These are phyloP conservation scores for Schrenkiella parvula DNA, from an alignment of 345 rosid genomes.

Conservation along the genomic window DNA sequence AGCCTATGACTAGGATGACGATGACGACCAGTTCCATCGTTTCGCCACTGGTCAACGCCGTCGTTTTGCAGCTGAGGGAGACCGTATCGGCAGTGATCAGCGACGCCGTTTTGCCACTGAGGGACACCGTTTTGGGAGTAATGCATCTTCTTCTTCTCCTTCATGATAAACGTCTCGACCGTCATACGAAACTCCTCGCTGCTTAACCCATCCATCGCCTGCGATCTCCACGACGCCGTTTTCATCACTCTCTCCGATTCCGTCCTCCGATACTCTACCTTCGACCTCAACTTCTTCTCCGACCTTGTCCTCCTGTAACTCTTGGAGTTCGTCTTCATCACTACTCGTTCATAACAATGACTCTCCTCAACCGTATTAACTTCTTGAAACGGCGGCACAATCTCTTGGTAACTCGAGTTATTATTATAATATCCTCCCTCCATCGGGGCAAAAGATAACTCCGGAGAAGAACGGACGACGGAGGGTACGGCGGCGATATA, in stretches of 20 bases:
- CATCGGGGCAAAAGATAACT: not conserved
- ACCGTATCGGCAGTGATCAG: too few relatives aligned
- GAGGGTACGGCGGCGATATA: not conserved
- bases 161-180: slow-evolving; percentile 34
- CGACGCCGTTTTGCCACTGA: not conserved
- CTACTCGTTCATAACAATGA: not conserved
- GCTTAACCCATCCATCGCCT: slow-evolving; percentile 31
- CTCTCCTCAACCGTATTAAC: not conserved
- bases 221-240: slow-evolving; percentile 17
- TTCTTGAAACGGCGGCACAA: not conserved
- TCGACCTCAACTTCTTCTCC: slow-evolving; percentile 10
- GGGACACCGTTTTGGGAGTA: not conserved
- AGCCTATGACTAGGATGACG: not conserved
- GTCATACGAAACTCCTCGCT: slow-evolving; percentile 32
- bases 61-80: not conserved
- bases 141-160: slow-evolving; percentile 7
- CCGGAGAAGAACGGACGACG: not conserved
- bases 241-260: slow-evolving; percentile 10
- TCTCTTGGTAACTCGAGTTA: not conserved
- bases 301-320: slow-evolving; percentile 10
- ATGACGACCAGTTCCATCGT: not conserved
- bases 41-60: not conserved
- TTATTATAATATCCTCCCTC: not conserved
- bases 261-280: slow-evolving; percentile 18
- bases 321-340: not conserved